These are phyloP conservation scores for Echites panduratus DNA, from an alignment of 257 asterid genomes.

Conservation along the genomic window DNA sequence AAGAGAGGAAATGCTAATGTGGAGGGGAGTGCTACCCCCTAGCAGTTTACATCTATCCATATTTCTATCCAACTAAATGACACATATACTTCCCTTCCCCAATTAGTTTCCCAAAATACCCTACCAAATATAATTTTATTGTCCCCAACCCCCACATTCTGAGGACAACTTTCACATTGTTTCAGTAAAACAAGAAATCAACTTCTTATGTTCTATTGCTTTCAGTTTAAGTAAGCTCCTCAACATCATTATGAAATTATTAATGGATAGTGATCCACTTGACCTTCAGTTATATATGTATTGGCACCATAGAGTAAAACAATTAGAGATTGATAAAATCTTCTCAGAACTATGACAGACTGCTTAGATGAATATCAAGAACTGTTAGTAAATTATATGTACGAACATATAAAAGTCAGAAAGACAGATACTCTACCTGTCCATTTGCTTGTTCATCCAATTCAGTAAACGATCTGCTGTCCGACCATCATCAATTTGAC, in stretches of 20 bases:
- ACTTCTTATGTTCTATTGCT: not conserved
- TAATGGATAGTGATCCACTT: not conserved
- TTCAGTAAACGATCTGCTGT: constrained; percentile 64
- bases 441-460: constrained; percentile 77
- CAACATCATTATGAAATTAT: not conserved
- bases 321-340: not conserved
- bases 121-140: not conserved
- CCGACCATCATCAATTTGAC: constrained; percentile 45
- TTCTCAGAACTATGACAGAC: not conserved
- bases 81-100: not conserved
- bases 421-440: constrained; percentile 36
- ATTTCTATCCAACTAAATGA: not conserved
- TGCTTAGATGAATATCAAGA: not conserved
- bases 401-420: not conserved
- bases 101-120: not conserved
- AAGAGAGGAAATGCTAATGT: not conserved
- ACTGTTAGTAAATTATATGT: not conserved
- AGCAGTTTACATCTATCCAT: not conserved
- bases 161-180: not conserved
- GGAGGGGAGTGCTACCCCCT: not conserved
- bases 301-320: not conserved
- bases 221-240: not conserved
- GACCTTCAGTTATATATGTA: not conserved
- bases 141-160: not conserved
- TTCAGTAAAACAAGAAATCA: not conserved